Evolutionary conservation across 2,329 filamentous ascomycete genomes (phyloP).

Genomic region (Aspergillus sp.): DNA sequence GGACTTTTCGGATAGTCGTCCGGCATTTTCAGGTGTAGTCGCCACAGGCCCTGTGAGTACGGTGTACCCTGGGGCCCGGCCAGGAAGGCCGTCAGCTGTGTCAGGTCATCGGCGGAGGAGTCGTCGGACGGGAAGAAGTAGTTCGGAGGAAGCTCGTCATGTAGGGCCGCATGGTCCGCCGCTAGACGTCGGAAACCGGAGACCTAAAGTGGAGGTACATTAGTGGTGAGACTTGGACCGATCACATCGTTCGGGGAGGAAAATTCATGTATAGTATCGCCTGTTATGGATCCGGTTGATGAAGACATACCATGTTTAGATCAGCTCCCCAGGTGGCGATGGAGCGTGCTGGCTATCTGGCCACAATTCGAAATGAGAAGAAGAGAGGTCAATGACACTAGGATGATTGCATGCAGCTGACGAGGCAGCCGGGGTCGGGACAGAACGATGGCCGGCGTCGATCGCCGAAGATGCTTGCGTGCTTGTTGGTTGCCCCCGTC

Average conservation of each 20-base stretch:
- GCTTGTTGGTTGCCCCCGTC: not conserved
- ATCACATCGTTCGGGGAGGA: too few species aligned
- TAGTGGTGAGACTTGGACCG: too few species aligned
- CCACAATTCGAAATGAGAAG: not conserved
- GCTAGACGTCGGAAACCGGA: slow-evolving; percentile 57
- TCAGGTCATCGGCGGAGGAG: slow-evolving; percentile 52
- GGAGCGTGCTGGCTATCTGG: not conserved
- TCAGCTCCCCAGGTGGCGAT: too few species aligned
- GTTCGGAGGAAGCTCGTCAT: slow-evolving; percentile 59
- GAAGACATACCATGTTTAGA: too few species aligned
- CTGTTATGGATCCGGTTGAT: too few species aligned
- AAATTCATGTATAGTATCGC: too few species aligned
- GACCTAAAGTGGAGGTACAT: slow-evolving; percentile 18
- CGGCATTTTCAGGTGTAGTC: slow-evolving; percentile 59
- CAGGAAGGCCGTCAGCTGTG: slow-evolving; percentile 57
- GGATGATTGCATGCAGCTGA: not conserved
- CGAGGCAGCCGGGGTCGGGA: not conserved
- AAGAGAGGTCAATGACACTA: not conserved
- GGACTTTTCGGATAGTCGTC: slow-evolving; percentile 52
- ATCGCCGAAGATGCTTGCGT: not conserved
- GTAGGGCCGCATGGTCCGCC: slow-evolving; percentile 58
- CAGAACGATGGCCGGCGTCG: too few species aligned
- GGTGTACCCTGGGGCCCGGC: slow-evolving; percentile 61
- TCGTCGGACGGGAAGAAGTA: slow-evolving; percentile 55
- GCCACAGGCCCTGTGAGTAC: slow-evolving; percentile 59